Conservation (phyloP, 768 basidiomycete genomes). For the Ramaria sp. region DNA sequence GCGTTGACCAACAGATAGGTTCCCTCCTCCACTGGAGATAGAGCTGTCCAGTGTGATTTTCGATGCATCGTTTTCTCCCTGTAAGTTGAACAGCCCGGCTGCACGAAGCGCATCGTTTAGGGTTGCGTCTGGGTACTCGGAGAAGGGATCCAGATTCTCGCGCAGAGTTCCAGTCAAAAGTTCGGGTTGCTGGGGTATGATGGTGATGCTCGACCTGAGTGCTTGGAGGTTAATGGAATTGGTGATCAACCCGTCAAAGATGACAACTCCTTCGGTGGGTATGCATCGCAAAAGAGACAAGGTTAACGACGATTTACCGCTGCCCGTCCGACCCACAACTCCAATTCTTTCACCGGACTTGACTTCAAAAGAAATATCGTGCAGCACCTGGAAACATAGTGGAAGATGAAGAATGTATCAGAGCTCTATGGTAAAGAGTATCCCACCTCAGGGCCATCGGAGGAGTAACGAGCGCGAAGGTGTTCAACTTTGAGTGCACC, state of each 20-base stretch:
- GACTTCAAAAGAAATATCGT: constrained; percentile 30
- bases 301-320: constrained; percentile 16
- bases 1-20: constrained; percentile 24
- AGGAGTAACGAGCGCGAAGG: constrained; percentile 24
- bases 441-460: not conserved
- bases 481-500: constrained; percentile 27
- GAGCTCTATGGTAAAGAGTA: not conserved
- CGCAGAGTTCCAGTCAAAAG: constrained; percentile 23
- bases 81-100: constrained; percentile 22
- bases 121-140: constrained; percentile 32
- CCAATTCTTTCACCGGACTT: constrained; percentile 33
- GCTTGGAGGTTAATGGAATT: constrained; percentile 43
- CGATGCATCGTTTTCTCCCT: constrained; percentile 14
- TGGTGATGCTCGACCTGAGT: constrained; percentile 46
- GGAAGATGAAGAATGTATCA: constrained; percentile 23
- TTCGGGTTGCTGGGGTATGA: constrained; percentile 36
- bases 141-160: constrained; percentile 37
- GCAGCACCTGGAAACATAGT: constrained; percentile 15
- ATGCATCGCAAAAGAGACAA: constrained; percentile 29
- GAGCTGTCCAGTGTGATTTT: constrained; percentile 16
- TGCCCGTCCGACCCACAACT: constrained; percentile 18
- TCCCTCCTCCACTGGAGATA: constrained; percentile 11
- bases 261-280: constrained; percentile 28
- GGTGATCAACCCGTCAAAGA: constrained; percentile 31
- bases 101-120: constrained; percentile 29